A percentile compares a stretch with the other conserved stretches of the same genome.
These are phyloP conservation scores for Plantago coronopus DNA, from an alignment of 305 asterid genomes.

Conservation along the genomic window DNA sequence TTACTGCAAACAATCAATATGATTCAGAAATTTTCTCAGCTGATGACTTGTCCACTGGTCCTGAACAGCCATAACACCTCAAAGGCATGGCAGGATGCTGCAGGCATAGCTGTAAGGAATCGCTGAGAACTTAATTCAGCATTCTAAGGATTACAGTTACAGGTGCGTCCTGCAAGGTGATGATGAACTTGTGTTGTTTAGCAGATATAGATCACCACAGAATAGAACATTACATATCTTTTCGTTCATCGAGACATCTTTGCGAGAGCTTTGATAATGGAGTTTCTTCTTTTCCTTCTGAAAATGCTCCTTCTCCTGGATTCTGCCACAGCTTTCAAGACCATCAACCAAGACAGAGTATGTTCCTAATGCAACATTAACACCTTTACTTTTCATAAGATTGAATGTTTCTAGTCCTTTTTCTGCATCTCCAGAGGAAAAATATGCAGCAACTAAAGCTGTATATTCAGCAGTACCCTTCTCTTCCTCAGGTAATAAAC, in stretches of 20 bases:
- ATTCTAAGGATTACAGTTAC: background rate
- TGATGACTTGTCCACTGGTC: background rate
- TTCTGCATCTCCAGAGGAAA: conserved; percentile 47
- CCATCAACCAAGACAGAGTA: conserved; percentile 53
- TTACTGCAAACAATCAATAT: too few relatives aligned
- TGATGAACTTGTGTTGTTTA: background rate
- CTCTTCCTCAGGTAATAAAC: conserved; percentile 51
- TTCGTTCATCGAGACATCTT: conserved; percentile 43
- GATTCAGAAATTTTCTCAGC: too few relatives aligned
- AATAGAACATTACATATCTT: conserved; percentile 64
- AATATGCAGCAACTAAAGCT: conserved; percentile 56
- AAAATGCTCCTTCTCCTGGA: conserved; percentile 38
- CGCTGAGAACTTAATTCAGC: background rate
- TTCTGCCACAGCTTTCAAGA: conserved; percentile 53
- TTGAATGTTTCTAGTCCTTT: conserved; percentile 56
- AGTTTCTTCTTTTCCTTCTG: conserved; percentile 56
- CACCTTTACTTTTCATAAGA: conserved; percentile 48
- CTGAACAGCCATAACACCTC: too few relatives aligned
- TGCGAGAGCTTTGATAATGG: conserved; percentile 30
- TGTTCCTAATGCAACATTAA: conserved; percentile 51
- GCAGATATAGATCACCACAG: conserved; percentile 34
- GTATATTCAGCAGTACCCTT: conserved; percentile 65
- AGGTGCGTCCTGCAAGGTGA: too few relatives aligned
- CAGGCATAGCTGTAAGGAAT: too few relatives aligned
- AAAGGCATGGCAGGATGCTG: too few relatives aligned